Base-by-base conservation (phyloP, 2,329 filamentous ascomycete genomes). In the Elsinoe arachidis region DNA sequence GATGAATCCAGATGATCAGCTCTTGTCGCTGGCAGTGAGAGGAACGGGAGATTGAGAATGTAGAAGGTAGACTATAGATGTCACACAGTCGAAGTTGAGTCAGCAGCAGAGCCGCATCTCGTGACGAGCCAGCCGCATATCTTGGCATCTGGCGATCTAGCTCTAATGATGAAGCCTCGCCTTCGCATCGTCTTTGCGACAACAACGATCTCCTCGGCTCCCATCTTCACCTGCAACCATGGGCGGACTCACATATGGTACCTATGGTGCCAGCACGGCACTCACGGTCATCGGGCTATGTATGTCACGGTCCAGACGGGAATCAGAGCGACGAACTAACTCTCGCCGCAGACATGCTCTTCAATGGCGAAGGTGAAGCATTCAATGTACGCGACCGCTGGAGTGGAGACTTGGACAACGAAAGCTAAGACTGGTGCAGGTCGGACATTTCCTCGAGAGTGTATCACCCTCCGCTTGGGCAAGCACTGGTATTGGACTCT, bases 401-500 rank as follows among this genome's bases (percentile, higher is more conserved):
- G 3, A 37, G 30, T 17, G 49, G n/a, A 35, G 3, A 14, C n/a
- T 2, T 11, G 3, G 5, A 46, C 11, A 9, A n/a, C 21, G 26
- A n/a, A 30, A 52, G 34, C 59, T 41, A 57, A 58, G 34, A 41
- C 23, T 30, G 5, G 3, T 33, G 63, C 71, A 90, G 87, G 82
- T 97, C 73, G 95, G 95, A 73, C 85, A 86, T 71, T 97, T 97
- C 72, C 84, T 99, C 73, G 90, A 96, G 76, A 86, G 87, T 62
- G 83, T 97, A 66, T 97, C 93, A 58, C 95, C 93, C 19, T 95
- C 92, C 70, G 88, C 87, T 49, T 99, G 91, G 90, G 93, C 92
- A 61, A 85, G 84, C 71, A 74, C 93, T 57, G 95, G 93, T 63
- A 96, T 99, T 68, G 87, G 83, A 53, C 82, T 97, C 61, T 99